Percentiles rank a stretch among this genome's conserved stretches.
These are phyloP conservation scores for Verticillium zaregamsianum DNA, from an alignment of 2,329 filamentous ascomycete species.

Conservation along the genomic window DNA sequence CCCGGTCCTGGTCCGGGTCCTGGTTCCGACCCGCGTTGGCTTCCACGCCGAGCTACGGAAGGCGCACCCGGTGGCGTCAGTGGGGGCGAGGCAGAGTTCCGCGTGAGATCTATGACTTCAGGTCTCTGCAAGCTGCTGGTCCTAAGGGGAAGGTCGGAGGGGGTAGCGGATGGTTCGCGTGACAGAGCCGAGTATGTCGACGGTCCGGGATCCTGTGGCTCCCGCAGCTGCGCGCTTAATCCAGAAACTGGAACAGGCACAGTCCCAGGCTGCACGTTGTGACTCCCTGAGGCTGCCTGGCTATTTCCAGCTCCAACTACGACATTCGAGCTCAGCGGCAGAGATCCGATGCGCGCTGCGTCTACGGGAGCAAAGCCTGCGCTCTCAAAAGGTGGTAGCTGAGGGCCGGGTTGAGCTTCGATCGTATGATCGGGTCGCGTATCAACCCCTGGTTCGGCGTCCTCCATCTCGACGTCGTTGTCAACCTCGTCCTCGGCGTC, in stretches of 20 bases:
- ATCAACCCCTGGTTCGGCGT: background rate
- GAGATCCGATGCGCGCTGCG: background rate
- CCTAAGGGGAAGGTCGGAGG: background rate
- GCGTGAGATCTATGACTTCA: constrained; percentile 12
- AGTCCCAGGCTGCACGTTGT: background rate
- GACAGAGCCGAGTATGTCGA: background rate
- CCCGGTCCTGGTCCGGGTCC: background rate
- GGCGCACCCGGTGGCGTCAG: background rate
- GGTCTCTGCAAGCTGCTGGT: background rate
- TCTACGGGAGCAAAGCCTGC: background rate
- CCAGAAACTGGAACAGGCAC: background rate
- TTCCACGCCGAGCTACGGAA: background rate
- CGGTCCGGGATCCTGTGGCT: background rate
- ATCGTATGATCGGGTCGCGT: background rate
- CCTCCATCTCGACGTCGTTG: background rate
- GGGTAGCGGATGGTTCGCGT: background rate
- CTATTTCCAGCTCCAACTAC: background rate
- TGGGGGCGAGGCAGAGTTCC: background rate
- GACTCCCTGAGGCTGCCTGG: background rate
- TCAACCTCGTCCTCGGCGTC: constrained; percentile 18
- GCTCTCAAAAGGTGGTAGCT: background rate
- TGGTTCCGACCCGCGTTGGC: background rate
- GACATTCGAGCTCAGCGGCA: background rate
- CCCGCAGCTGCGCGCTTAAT: background rate
- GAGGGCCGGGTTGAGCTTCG: background rate